A percentile compares a stretch with the other conserved stretches of the same genome.
Evolutionary conservation across 2,329 filamentous ascomycete genomes (phyloP).

Genomic region (Bertia moriformis): DNA sequence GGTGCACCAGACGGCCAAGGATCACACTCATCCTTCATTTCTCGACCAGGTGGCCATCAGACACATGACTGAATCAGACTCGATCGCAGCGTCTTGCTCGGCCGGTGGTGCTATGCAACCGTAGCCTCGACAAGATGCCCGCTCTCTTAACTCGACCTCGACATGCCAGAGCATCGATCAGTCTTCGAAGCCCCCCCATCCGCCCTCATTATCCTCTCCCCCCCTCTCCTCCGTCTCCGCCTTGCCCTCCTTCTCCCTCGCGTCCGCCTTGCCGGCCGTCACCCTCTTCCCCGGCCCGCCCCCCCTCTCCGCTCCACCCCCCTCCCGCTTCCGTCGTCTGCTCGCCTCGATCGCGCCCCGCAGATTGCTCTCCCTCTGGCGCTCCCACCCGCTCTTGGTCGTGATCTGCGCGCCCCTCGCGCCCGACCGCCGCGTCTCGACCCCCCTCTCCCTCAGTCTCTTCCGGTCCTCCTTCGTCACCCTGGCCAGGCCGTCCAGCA

Average conservation of each 20-base stretch:
- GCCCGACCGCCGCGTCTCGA: slow-evolving; percentile 50
- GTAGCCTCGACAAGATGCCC: too few species aligned
- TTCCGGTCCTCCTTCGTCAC: slow-evolving; percentile 73
- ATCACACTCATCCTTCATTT: too few species aligned
- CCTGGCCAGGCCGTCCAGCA: slow-evolving; percentile 73
- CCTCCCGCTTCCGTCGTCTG: slow-evolving; percentile 32
- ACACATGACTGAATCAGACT: too few species aligned
- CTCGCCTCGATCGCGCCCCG: slow-evolving; percentile 47
- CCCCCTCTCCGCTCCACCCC: slow-evolving; percentile 2
- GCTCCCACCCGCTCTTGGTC: slow-evolving; percentile 65
- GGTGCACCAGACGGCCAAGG: too few species aligned
- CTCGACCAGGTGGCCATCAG: too few species aligned
- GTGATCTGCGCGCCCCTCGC: slow-evolving; percentile 56
- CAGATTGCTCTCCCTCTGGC: slow-evolving; percentile 52
- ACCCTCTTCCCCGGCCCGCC: slow-evolving; percentile 3
- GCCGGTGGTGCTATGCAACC: too few species aligned
- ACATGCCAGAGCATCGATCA: too few species aligned
- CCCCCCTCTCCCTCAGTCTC: slow-evolving; percentile 66
- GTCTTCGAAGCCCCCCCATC: too few species aligned
- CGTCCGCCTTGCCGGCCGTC: slow-evolving; percentile 13
- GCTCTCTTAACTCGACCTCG: too few species aligned
- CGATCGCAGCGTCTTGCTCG: too few species aligned
- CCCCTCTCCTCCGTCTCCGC: slow-evolving; percentile 6
- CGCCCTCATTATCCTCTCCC: slow-evolving; percentile 11
- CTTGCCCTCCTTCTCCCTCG: slow-evolving; percentile 11